Conservation (phyloP, 768 basidiomycete genomes). For the Dioszegia crocea region DNA sequence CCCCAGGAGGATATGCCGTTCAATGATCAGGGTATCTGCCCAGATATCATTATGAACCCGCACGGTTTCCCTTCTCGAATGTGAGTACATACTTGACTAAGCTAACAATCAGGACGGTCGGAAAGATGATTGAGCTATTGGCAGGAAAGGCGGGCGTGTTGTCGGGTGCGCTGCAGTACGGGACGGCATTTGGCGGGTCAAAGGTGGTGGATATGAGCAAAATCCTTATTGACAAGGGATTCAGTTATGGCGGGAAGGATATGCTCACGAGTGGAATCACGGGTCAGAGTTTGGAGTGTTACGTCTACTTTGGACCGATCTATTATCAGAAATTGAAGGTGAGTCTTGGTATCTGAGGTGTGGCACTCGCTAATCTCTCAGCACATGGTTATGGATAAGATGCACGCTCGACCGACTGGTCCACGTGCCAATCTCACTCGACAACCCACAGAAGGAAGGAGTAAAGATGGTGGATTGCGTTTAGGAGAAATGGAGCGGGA, state of each 20-base stretch:
- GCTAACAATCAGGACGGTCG: slow-evolving; percentile 75
- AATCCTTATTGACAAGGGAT: slow-evolving; percentile 89
- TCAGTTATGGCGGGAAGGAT: slow-evolving; percentile 98
- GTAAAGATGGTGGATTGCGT: slow-evolving; percentile 92
- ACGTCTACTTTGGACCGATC: slow-evolving; percentile 97
- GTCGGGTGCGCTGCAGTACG: slow-evolving; percentile 56
- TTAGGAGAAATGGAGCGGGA: slow-evolving; percentile 99
- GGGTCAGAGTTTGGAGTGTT: slow-evolving; percentile 91
- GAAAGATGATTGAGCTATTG: slow-evolving; percentile 98
- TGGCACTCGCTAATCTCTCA: slow-evolving; percentile 52
- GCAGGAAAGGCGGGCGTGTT: slow-evolving; percentile 96
- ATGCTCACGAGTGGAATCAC: slow-evolving; percentile 98
- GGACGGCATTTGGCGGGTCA: slow-evolving; percentile 84
- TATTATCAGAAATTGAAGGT: slow-evolving; percentile 98
- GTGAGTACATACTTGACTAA: slow-evolving; percentile 26
- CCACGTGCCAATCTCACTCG: slow-evolving; percentile 93
- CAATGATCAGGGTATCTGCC: slow-evolving; percentile 93
- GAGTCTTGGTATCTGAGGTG: slow-evolving; percentile 49
- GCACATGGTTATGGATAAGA: slow-evolving; percentile 99
- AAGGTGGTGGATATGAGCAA: slow-evolving; percentile 99
- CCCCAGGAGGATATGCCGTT: slow-evolving; percentile 99
- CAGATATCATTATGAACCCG: slow-evolving; percentile 99
- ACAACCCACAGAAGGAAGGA: slow-evolving; percentile 97
- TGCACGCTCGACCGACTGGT: slow-evolving; percentile 97
- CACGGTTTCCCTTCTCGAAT: slow-evolving; percentile 95